Base-by-base conservation (phyloP, 768 basidiomycete species). In the Nevesoporus exiguus region DNA sequence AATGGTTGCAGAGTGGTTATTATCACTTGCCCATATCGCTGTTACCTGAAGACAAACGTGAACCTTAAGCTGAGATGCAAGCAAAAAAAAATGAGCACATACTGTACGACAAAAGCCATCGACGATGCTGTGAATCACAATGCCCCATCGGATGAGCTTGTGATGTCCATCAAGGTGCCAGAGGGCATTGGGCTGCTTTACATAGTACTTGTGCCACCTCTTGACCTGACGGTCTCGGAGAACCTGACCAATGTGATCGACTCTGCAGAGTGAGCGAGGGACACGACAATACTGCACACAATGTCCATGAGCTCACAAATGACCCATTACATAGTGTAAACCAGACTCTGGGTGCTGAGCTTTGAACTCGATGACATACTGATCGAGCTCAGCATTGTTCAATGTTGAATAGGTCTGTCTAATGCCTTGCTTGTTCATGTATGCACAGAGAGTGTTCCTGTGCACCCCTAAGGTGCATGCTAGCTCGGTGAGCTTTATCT, bases 111-210 rank as follows among this genome's bases (percentile, higher is more conserved):
- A 50, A 8, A 11, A 50, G 0, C 30, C 49, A 50, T 42, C 40
- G 25, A 42, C 14, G 2, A 33, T 11, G 0, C 21, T 39, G 27
- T 49, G 49, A 8, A 49, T 40, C 0, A 31, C 39, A 11, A 31
- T 30, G 0, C 39, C 29, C 39, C 49, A 49, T 9, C 29, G 14
- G 24, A 71, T 70, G 0, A 71, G 46, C 21, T 70, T 70, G 50
- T 70, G 66, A 52, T 70, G 65, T 0, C 39, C 21, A 5, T 49
- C 29, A 9, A 49, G 17, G 5, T 50, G 40, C 49, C 49, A 50
- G 1, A 42, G 5, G 11, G 37, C 29, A 41, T 41, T 49, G 6
- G 49, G 27, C 0, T 19, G 14, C 9, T 49, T 39, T 21, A 40
- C 48, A 15, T 63, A 30, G 0, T 63, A 68, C 27, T 58, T 55